phyloP scores from a whole-genome alignment of 768 basidiomycete genomes.

The Neoboletus subvelutipes region DNA sequence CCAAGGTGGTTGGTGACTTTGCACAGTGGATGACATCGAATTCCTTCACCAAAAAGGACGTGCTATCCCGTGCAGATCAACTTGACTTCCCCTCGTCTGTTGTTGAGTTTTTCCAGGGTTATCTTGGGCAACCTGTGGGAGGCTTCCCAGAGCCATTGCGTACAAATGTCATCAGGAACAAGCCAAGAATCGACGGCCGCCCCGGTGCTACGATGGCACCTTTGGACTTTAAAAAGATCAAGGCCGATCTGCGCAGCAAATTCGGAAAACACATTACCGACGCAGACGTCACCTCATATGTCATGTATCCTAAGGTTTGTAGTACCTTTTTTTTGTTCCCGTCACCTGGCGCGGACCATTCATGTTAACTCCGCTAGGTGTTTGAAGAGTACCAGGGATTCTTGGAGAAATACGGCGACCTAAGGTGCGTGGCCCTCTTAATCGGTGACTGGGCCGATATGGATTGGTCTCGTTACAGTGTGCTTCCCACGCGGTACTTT shows the following conservation, averaged over 20 bases:
- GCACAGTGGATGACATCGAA: slow-evolving; percentile 99
- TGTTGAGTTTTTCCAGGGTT: slow-evolving; percentile 99
- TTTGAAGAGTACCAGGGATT: slow-evolving; percentile 97
- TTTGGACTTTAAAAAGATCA: slow-evolving; percentile 95
- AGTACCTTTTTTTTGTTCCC: slow-evolving; percentile 4
- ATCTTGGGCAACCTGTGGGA: slow-evolving; percentile 95
- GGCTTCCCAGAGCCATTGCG: slow-evolving; percentile 99
- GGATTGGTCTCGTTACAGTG: slow-evolving; percentile 46
- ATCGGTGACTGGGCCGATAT: slow-evolving; percentile 8
- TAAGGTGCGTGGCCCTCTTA: slow-evolving; percentile 57
- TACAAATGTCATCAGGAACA: slow-evolving; percentile 87
- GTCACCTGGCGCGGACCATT: slow-evolving; percentile 6
- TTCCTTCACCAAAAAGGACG: slow-evolving; percentile 81
- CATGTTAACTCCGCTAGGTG: slow-evolving; percentile 50
- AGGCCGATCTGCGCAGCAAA: slow-evolving; percentile 86
- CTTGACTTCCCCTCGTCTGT: slow-evolving; percentile 98
- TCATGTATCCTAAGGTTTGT: slow-evolving; percentile 95
- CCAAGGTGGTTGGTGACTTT: slow-evolving; percentile 98
- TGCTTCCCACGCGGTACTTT: slow-evolving; percentile 97
- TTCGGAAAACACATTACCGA: slow-evolving; percentile 96
- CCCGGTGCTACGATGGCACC: slow-evolving; percentile 88
- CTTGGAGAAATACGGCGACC: slow-evolving; percentile 92
- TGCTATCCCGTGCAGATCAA: slow-evolving; percentile 79
- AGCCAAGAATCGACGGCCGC: slow-evolving; percentile 89
- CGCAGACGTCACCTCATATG: slow-evolving; percentile 89